Evolutionary conservation across 495 filamentous ascomycete species (phyloP).

Genomic region (Venustampulla echinocandica): DNA sequence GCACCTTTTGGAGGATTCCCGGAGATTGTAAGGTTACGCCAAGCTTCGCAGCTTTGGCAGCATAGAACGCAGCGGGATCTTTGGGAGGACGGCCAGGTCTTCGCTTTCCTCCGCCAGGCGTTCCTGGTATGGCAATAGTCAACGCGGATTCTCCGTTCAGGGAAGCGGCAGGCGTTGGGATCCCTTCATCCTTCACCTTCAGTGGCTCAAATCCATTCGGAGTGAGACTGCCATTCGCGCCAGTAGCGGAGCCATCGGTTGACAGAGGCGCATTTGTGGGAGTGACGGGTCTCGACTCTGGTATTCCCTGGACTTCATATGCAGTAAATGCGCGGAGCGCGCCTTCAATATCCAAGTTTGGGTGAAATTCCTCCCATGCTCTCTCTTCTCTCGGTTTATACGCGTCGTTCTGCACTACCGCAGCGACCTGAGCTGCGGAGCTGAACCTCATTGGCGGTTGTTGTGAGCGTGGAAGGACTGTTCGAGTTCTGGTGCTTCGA

Average conservation of each 20-base stretch:
- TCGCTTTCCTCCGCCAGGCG: slow-evolving; percentile 24
- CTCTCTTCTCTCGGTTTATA: slow-evolving; percentile 96
- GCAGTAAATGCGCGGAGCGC: slow-evolving; percentile 69
- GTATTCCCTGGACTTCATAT: slow-evolving; percentile 71
- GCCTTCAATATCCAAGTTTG: slow-evolving; percentile 78
- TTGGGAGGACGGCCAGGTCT: slow-evolving; percentile 39
- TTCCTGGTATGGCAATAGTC: slow-evolving; percentile 19
- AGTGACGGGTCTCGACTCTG: slow-evolving; percentile 35
- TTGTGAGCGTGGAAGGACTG: slow-evolving; percentile 22
- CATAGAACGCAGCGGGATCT: slow-evolving; percentile 39
- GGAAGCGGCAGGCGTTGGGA: slow-evolving; percentile 10
- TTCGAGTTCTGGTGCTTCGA: slow-evolving; percentile 43
- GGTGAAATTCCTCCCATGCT: slow-evolving; percentile 95
- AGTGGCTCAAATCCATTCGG: slow-evolving; percentile 16
- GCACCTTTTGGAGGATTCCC: slow-evolving; percentile 11
- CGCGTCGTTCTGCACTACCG: slow-evolving; percentile 80
- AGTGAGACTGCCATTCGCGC: slow-evolving; percentile 10
- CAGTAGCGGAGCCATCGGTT: slow-evolving; percentile 13
- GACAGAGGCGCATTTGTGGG: slow-evolving; percentile 20
- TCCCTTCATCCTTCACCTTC: slow-evolving; percentile 10
- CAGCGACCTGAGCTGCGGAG: slow-evolving; percentile 77
- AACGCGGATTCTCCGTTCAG: slow-evolving; percentile 13
- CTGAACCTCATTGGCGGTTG: slow-evolving; percentile 47
- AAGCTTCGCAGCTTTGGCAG: slow-evolving; percentile 30
- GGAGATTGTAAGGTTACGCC: not conserved